Evolutionary conservation across 306 rosid genomes (phyloP), one percentile per base, ranked within the genome.

Genomic region (Vigna angularis): DNA sequence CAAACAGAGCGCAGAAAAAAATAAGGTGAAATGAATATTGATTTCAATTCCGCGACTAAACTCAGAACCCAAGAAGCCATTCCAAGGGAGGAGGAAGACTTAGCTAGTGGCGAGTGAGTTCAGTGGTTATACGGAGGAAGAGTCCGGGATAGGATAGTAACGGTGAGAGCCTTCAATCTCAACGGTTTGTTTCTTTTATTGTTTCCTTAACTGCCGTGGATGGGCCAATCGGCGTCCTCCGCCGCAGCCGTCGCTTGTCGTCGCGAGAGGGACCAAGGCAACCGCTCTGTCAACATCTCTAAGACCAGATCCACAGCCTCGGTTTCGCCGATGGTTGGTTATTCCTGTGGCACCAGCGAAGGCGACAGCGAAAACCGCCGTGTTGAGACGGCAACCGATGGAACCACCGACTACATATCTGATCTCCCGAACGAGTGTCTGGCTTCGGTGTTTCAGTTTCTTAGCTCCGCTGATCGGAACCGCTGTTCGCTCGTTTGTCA

Each of bases 161-260:
- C 42, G 67, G 73, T 75, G 77, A 26, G 73, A n/a, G 51, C 77
- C 18, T 50, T 52, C 26, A 63, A 78, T 78, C 72, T 48, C 73
- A 18, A 52, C 83, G 81, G 83, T 84, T 34, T 32, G 2, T 51
- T 72, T 24, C 16, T 75, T 26, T 47, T 7, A 3, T 24, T 16
- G 3, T 61, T 40, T 3, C 7, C 18, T 24, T 16, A 40, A 24
- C 48, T 51, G 49, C 80, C 83, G 87, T 90, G 87, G 87, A 96
- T 96, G 99, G 99, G 99, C 89, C 97, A 96, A 81, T 84, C 97
- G 79, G 61, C 88, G 77, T 96, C 99, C 84, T 80, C 91, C 74
- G 83, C 77, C 38, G 57, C 77, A 45, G 61, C 79, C 3, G 82
- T 79, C 45, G 61, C 79, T 10, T 52, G 81, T 83, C 88, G 93